These are phyloP conservation scores for Parathielavia hyrcaniae DNA, from an alignment of 495 filamentous ascomycete species.

Conservation along the genomic window DNA sequence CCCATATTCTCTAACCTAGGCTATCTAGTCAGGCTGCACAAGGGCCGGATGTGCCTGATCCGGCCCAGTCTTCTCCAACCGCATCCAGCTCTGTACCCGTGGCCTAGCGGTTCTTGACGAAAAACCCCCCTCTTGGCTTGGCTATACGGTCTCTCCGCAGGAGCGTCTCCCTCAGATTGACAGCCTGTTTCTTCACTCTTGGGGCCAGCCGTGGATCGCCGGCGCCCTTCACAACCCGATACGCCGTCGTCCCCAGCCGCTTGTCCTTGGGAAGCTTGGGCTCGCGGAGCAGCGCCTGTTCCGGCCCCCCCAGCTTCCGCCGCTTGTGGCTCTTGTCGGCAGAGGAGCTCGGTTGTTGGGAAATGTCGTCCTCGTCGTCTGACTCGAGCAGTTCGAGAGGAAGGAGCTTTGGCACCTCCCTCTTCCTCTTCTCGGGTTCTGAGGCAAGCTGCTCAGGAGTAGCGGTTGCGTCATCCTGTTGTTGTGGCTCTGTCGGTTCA, in stretches of 20 bases:
- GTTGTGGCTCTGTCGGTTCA: constrained; percentile 6
- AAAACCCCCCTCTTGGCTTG: constrained; percentile 34
- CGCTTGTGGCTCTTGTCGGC: constrained; percentile 30
- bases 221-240: constrained; percentile 33
- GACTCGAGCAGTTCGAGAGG: constrained; percentile 46
- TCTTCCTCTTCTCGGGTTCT: constrained; percentile 26
- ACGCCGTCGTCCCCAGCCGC: constrained; percentile 39
- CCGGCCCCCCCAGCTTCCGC: constrained; percentile 31
- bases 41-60: constrained; percentile 13
- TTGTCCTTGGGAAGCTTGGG: constrained; percentile 34
- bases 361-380: constrained; percentile 35
- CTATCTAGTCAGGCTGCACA: constrained; percentile 12
- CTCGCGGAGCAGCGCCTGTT: constrained; percentile 23
- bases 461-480: constrained; percentile 20
- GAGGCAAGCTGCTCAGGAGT: constrained; percentile 12
- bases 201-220: constrained; percentile 37
- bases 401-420: constrained; percentile 35
- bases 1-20: constrained; percentile 3
- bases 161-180: constrained; percentile 33
- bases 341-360: constrained; percentile 15
- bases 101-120: constrained; percentile 31
- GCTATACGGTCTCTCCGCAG: constrained; percentile 32
- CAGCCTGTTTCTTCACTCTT: constrained; percentile 31
- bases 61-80: neutral
- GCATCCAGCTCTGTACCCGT: neutral